Percentiles rank a stretch among this genome's conserved stretches.
phyloP scores from a whole-genome alignment of 345 rosid species.

The Gossypium stocksii region DNA sequence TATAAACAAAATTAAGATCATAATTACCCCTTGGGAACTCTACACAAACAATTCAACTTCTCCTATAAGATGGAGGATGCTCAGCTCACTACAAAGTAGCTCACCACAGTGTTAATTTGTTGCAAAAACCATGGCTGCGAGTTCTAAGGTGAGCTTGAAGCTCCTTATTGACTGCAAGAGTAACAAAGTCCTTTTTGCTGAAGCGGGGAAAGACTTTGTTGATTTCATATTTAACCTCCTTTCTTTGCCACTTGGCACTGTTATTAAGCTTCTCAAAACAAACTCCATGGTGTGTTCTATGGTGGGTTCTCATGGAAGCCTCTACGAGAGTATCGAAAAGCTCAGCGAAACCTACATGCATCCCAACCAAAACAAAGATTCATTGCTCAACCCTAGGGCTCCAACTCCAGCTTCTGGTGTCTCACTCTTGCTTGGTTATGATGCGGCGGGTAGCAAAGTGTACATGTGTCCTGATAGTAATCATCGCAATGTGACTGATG shows the following conservation, averaged over 20 bases:
- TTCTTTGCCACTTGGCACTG: constrained; percentile 16
- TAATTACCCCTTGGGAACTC: background rate
- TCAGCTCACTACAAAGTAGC: background rate
- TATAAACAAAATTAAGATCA: background rate
- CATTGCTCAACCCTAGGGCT: background rate
- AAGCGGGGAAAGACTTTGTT: constrained; percentile 1
- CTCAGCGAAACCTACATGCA: constrained; percentile 13
- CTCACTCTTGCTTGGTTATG: background rate
- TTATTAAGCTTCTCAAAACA: constrained; percentile 3
- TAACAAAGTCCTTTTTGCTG: background rate
- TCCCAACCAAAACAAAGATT: constrained; percentile 10
- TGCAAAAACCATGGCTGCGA: background rate
- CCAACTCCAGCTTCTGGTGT: background rate
- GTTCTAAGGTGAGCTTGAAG: background rate
- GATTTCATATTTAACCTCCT: constrained; percentile 14
- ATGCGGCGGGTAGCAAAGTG: background rate
- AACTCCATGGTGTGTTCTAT: background rate
- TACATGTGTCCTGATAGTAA: background rate
- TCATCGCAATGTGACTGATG: background rate
- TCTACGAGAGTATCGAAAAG: constrained; percentile 14
- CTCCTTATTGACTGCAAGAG: background rate
- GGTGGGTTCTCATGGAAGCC: constrained; percentile 23
- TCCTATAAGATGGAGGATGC: background rate
- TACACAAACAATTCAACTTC: background rate
- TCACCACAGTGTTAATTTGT: too few species aligned